Percentiles rank a stretch among this genome's conserved stretches.
Evolutionary conservation across 257 asterid species (phyloP).

Genomic region (Solanum chilense): DNA sequence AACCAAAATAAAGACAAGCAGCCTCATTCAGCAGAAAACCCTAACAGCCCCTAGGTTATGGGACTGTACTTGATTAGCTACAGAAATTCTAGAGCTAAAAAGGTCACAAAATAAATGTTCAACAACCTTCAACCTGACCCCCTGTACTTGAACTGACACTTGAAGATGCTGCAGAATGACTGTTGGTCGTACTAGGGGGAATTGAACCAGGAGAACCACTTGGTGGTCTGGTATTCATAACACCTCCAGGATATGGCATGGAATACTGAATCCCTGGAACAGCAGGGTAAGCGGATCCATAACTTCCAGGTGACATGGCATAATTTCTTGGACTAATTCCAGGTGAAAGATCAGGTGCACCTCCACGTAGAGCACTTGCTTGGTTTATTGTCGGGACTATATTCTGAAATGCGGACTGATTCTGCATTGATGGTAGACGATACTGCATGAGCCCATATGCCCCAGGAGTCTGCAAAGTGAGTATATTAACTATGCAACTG

Average conservation of each 20-base stretch:
- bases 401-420: constrained; percentile 55
- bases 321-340: constrained; percentile 61
- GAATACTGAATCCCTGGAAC: constrained; percentile 73
- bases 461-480: constrained; percentile 70
- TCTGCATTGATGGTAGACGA: constrained; percentile 70
- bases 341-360: constrained; percentile 51
- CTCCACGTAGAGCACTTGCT: constrained; percentile 53
- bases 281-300: constrained; percentile 53
- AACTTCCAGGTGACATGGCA: constrained; percentile 47
- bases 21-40: neutral
- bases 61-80: neutral
- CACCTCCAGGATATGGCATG: constrained; percentile 51
- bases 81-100: neutral
- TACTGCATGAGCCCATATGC: constrained; percentile 79
- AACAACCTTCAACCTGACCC: constrained; percentile 79
- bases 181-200: constrained; percentile 46
- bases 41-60: neutral
- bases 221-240: constrained; percentile 34
- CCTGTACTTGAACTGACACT: constrained; percentile 64
- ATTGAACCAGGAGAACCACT: constrained; percentile 44
- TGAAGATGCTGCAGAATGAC: constrained; percentile 79
- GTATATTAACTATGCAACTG: constrained; percentile 23
- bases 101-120: neutral
- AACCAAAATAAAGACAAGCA: neutral
- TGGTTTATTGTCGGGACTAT: constrained; percentile 56